Percentiles rank a stretch among this genome's conserved stretches.
phyloP scores from a whole-genome alignment of 805 yeast species.

The Peterozyma xylosa region DNA sequence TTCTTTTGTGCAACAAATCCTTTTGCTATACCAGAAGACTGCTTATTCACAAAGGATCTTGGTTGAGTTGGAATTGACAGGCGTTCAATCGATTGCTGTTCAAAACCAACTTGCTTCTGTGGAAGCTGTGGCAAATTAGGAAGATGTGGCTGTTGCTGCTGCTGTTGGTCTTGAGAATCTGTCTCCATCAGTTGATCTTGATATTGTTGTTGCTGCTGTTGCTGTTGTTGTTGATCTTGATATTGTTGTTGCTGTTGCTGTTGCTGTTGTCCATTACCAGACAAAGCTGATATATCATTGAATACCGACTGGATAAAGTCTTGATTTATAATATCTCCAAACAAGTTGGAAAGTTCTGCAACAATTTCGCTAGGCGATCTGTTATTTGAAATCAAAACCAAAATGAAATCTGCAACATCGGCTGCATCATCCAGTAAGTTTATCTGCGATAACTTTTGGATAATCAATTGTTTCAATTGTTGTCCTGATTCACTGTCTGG shows the following conservation, averaged over 20 bases:
- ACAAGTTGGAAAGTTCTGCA: conserved; percentile 51
- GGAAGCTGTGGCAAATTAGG: conserved; percentile 8
- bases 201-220: conserved; percentile 8
- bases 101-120: conserved; percentile 9
- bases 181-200: conserved; percentile 2
- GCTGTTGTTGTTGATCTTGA: conserved; percentile 8
- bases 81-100: conserved; percentile 1
- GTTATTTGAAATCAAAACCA: conserved; percentile 63
- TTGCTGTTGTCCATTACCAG: conserved; percentile 23
- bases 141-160: conserved; percentile 10
- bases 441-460: conserved; percentile 29
- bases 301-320: conserved; percentile 51
- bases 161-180: conserved; percentile 8
- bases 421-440: conserved; percentile 43
- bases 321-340: conserved; percentile 53
- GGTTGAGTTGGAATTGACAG: conserved; percentile 14
- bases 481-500: conserved; percentile 27
- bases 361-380: conserved; percentile 54
- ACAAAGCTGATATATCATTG: conserved; percentile 42
- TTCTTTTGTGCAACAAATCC: conserved; percentile 9
- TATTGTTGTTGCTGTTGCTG: conserved; percentile 10
- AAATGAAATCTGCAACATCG: conserved; percentile 68
- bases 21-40: conserved; percentile 20
- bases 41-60: conserved; percentile 13
- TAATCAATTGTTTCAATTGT: conserved; percentile 34